Conservation (phyloP, 371 early-diverging fungal genomes). For the Capillidium rhysosporum region DNA sequence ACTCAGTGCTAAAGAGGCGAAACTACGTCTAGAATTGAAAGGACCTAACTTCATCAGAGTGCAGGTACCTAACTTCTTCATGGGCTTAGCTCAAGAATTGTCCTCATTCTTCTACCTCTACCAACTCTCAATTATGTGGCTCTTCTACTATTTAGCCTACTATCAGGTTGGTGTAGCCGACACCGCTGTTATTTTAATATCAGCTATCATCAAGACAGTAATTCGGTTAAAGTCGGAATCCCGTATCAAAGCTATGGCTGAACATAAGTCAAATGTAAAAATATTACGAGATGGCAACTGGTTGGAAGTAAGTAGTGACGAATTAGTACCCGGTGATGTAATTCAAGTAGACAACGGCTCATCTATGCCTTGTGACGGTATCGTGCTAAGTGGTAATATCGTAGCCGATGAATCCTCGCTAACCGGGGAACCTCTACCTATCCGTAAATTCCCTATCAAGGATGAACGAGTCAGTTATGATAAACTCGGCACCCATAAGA, state of each 20-base stretch:
- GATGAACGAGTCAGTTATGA: conserved; percentile 12
- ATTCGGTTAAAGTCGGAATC: conserved; percentile 34
- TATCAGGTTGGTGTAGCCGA: conserved; percentile 55
- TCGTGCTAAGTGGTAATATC: conserved; percentile 27
- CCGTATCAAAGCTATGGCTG: conserved; percentile 42
- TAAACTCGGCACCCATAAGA: conserved; percentile 12
- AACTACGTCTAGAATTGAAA: conserved; percentile 25
- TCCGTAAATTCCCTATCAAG: conserved; percentile 32
- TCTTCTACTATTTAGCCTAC: conserved; percentile 51
- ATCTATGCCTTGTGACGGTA: conserved; percentile 38
- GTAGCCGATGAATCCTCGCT: conserved; percentile 60
- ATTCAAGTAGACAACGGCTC: conserved; percentile 4
- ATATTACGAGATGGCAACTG: conserved; percentile 44
- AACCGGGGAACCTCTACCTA: conserved; percentile 62
- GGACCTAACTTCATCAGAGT: conserved; percentile 53
- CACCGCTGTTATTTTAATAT: conserved; percentile 38
- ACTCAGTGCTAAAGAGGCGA: conserved; percentile 27
- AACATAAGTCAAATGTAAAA: conserved; percentile 21
- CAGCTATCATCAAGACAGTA: conserved; percentile 46
- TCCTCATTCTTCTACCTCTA: conserved; percentile 54
- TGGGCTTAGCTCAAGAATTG: conserved; percentile 39
- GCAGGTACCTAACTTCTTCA: conserved; percentile 24
- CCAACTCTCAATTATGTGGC: conserved; percentile 46
- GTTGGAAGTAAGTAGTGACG: conserved; percentile 20
- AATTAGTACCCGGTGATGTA: conserved; percentile 47